phyloP scores from a whole-genome alignment of 768 basidiomycete species.

The Tremella mesenterica region DNA sequence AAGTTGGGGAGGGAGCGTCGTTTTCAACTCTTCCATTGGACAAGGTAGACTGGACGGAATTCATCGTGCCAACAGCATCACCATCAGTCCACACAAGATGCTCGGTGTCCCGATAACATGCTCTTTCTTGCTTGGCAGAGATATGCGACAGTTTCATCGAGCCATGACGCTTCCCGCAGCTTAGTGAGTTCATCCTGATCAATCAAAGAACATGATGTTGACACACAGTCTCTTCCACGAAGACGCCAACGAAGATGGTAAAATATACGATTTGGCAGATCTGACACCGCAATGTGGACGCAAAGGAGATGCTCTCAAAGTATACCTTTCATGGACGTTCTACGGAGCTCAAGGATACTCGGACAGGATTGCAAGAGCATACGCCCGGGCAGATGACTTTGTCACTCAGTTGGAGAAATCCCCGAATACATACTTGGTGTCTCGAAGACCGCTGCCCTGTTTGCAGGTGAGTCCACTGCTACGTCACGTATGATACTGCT shows the following conservation, averaged over 20 bases:
- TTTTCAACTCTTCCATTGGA: conserved; percentile 12
- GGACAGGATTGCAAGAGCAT: conserved; percentile 8
- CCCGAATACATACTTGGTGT: conserved; percentile 7
- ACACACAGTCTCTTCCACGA: conserved; percentile 20
- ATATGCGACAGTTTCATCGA: conserved; percentile 15
- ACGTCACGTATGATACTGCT: neutral
- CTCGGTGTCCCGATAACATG: conserved; percentile 25
- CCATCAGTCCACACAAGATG: conserved; percentile 27
- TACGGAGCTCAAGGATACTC: conserved; percentile 17
- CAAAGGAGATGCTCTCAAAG: conserved; percentile 21
- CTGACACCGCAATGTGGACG: conserved; percentile 29
- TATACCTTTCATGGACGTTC: conserved; percentile 26
- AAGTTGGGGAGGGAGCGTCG: conserved; percentile 25
- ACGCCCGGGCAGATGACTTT: conserved; percentile 15
- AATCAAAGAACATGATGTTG: neutral
- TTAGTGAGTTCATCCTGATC: conserved; percentile 18
- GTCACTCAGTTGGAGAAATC: neutral
- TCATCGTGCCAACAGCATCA: conserved; percentile 20
- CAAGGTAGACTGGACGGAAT: conserved; percentile 11
- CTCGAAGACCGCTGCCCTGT: conserved; percentile 16
- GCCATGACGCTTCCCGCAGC: conserved; percentile 24
- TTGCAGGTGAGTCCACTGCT: conserved; percentile 12
- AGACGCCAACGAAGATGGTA: conserved; percentile 7
- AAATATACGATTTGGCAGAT: conserved; percentile 25
- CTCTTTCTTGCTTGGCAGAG: conserved; percentile 21